These are phyloP conservation scores for Colletotrichum noveboracense DNA, from an alignment of 2,329 filamentous ascomycete genomes.

Conservation along the genomic window DNA sequence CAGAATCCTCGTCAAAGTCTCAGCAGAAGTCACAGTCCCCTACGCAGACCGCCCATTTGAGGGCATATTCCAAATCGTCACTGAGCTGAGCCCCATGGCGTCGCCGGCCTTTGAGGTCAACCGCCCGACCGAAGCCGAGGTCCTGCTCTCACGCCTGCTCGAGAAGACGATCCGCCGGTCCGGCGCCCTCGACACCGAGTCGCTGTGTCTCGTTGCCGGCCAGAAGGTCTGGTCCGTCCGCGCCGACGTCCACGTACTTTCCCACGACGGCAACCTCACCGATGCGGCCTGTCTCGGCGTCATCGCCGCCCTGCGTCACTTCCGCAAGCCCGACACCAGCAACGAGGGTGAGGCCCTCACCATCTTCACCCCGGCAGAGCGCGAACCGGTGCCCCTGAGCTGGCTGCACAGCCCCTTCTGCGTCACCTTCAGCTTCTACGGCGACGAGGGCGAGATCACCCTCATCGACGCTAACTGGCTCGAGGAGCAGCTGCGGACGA, in stretches of 20 bases:
- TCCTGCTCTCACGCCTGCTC: slow-evolving; percentile 84
- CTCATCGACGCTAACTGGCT: slow-evolving; percentile 74
- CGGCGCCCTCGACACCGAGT: slow-evolving; percentile 92
- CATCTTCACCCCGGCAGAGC: slow-evolving; percentile 82
- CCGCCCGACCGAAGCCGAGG: slow-evolving; percentile 82
- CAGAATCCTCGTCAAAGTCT: slow-evolving; percentile 84
- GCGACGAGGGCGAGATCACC: slow-evolving; percentile 72
- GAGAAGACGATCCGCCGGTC: slow-evolving; percentile 95
- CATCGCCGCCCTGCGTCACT: slow-evolving; percentile 88
- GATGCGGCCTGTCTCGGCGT: slow-evolving; percentile 87
- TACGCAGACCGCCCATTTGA: slow-evolving; percentile 91
- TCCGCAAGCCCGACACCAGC: slow-evolving; percentile 86
- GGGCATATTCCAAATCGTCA: slow-evolving; percentile 90
- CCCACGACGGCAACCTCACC: slow-evolving; percentile 88
- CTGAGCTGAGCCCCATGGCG: slow-evolving; percentile 91
- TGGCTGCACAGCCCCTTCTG: slow-evolving; percentile 93
- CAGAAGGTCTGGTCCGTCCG: slow-evolving; percentile 91
- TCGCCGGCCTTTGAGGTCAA: slow-evolving; percentile 89
- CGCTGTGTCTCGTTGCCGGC: slow-evolving; percentile 89
- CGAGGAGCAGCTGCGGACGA: slow-evolving; percentile 78
- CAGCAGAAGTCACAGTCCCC: slow-evolving; percentile 86
- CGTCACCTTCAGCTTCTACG: slow-evolving; percentile 86
- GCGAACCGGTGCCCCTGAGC: slow-evolving; percentile 87
- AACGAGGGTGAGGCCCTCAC: slow-evolving; percentile 86
- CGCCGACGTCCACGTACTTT: slow-evolving; percentile 89